phyloP scores from a whole-genome alignment of 2,329 filamentous ascomycete genomes.

The Myriosclerotinia curreyana region DNA sequence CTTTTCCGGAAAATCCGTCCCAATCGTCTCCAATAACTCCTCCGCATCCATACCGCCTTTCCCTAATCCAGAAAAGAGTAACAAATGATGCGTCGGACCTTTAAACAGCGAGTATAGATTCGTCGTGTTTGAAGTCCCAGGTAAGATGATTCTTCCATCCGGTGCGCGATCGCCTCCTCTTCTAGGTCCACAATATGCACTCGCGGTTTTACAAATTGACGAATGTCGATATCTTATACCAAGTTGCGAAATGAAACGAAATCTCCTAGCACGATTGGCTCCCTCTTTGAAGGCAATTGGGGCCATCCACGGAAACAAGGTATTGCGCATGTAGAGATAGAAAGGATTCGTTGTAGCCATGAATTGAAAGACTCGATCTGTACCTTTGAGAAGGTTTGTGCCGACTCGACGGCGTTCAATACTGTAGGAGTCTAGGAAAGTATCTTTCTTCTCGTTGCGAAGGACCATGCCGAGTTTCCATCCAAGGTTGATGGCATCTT shows the following conservation, averaged over 20 bases:
- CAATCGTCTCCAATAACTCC: conserved; percentile 24
- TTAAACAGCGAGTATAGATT: conserved; percentile 36
- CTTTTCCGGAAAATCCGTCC: conserved; percentile 18
- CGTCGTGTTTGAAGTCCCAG: conserved; percentile 23
- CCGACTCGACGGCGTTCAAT: conserved; percentile 49
- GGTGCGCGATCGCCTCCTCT: conserved; percentile 49
- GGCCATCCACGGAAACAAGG: conserved; percentile 43
- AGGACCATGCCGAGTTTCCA: conserved; percentile 39
- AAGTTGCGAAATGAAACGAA: conserved; percentile 44
- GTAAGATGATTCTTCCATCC: conserved; percentile 39
- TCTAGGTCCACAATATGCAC: conserved; percentile 40
- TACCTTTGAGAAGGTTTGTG: conserved; percentile 43
- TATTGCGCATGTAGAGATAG: conserved; percentile 42
- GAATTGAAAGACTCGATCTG: conserved; percentile 44
- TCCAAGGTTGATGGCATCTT: conserved; percentile 40
- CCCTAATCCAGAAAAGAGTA: conserved; percentile 39
- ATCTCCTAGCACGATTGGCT: conserved; percentile 30
- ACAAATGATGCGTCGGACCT: conserved; percentile 36
- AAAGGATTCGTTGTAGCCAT: conserved; percentile 41
- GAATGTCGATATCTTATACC: conserved; percentile 45
- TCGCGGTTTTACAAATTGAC: conserved; percentile 40
- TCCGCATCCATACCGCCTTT: conserved; percentile 22
- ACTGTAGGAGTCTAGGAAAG: conserved; percentile 49
- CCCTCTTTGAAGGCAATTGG: conserved; percentile 39
- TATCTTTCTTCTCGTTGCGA: conserved; percentile 39